A percentile compares a stretch with the other conserved stretches of the same genome.
Conservation (phyloP, 208 protist genomes). For the Crithidia expoeki region DNA sequence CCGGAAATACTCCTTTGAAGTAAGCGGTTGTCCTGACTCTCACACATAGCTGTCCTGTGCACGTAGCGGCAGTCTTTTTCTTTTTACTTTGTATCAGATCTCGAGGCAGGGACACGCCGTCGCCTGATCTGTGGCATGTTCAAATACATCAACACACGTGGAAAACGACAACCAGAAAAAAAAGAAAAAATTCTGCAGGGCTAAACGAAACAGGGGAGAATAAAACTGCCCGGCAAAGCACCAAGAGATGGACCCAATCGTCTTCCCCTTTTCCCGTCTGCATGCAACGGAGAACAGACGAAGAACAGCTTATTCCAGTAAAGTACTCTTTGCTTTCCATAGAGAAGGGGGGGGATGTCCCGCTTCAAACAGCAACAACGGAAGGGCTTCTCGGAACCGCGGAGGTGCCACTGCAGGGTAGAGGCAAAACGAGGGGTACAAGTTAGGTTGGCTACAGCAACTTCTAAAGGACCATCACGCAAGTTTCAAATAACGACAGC, state of each 20-base stretch:
- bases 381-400: too few species aligned
- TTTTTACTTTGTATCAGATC: too few species aligned
- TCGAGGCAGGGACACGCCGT: neutral
- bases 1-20: too few species aligned
- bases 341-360: neutral
- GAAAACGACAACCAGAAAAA: neutral
- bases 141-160: conserved; percentile 3
- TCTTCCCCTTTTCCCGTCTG: too few species aligned
- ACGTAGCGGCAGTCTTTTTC: too few species aligned
- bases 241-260: too few species aligned
- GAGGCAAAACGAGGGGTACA: neutral
- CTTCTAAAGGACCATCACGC: neutral
- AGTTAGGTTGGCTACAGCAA: neutral
- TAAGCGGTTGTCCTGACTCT: too few species aligned
- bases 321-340: neutral
- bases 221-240: too few species aligned
- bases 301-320: too few species aligned
- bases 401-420: too few species aligned
- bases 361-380: neutral
- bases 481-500: neutral
- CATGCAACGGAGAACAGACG: neutral
- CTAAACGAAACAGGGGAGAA: neutral
- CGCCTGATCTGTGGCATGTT: neutral
- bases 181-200: neutral
- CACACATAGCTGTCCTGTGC: too few species aligned